Conservation (phyloP, 345 rosid species). For the Acer campestre region DNA sequence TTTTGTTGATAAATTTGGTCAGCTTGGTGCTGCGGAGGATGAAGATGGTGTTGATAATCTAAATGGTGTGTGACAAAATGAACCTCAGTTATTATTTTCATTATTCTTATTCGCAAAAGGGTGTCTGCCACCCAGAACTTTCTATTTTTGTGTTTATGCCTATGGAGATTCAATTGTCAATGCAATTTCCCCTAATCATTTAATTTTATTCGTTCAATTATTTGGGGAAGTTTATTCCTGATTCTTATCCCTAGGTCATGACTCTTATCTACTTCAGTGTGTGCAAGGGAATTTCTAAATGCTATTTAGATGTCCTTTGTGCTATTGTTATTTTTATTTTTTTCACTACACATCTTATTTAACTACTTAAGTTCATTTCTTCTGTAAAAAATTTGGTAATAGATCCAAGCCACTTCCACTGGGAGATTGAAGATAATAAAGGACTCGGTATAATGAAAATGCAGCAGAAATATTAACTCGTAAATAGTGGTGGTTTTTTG, state of each 20-base stretch:
- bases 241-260: neutral
- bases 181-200: neutral
- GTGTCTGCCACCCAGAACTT: neutral
- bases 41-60: slow-evolving; percentile 19
- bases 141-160: neutral
- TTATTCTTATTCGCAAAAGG: neutral
- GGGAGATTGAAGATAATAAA: neutral
- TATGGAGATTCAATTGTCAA: neutral
- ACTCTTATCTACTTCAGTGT: neutral
- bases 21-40: slow-evolving; percentile 6
- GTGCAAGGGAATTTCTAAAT: neutral
- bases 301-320: neutral
- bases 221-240: neutral
- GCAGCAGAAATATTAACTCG: slow-evolving; percentile 3
- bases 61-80: slow-evolving; percentile 19
- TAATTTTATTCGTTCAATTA: neutral
- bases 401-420: slow-evolving; percentile 7
- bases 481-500: neutral
- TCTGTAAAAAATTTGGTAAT: slow-evolving; percentile 9
- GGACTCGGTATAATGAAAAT: slow-evolving; percentile 8
- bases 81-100: neutral
- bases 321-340: neutral
- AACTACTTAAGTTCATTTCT: slow-evolving; percentile 13
- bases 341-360: neutral
- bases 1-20: slow-evolving; percentile 5